Base-by-base conservation (phyloP, 2,329 filamentous ascomycete genomes). In the Xylariales sp. region DNA sequence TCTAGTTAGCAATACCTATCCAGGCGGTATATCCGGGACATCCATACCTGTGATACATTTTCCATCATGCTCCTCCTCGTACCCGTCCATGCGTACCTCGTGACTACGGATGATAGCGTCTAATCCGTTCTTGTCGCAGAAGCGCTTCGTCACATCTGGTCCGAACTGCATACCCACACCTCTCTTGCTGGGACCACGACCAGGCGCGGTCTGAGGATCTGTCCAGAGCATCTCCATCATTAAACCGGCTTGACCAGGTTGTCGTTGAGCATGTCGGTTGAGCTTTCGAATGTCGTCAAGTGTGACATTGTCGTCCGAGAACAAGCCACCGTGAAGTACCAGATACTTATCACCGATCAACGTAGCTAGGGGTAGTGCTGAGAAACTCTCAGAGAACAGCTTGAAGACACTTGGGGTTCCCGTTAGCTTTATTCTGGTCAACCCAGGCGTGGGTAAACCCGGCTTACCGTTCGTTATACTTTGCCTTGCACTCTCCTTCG, bases 151-250 rank as follows among this genome's bases (percentile, higher is more conserved):
- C 44, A 98, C 82, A 60, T 98, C 93, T 0, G 93, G 93, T 1
- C 93, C 93, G 55, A 98, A 98, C 61, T 97, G 90, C 67, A 97
- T 78, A 39, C 93, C 93, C 15, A 98, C 91, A 51, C 93, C 93
- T 60, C 93, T 81, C 74, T 98, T 98, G 72, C 89, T 95, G 32
- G 93, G 93, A 7, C 90, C 88, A 52, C 93, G 82, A 39, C 93
- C 93, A 20, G 86, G 82, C 53, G 82, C 75, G 1, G 86, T 76
- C 63, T 98, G 93, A 3, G 93, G 93, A 60, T 98, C 93, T 1
- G 93, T 97, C 93, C 93, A 98, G 34, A 98, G 78, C 93, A 98
- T 98, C 68, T 98, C 93, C 93, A 98, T 98, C 93, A 98, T 98
- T 55, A 98, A 70, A 11, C 93, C 93, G 36, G 86, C 71, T 63